Percentiles rank a stretch among this genome's conserved stretches.
Evolutionary conservation across 305 asterid species (phyloP).

Genomic region (Ajuga reptans): DNA sequence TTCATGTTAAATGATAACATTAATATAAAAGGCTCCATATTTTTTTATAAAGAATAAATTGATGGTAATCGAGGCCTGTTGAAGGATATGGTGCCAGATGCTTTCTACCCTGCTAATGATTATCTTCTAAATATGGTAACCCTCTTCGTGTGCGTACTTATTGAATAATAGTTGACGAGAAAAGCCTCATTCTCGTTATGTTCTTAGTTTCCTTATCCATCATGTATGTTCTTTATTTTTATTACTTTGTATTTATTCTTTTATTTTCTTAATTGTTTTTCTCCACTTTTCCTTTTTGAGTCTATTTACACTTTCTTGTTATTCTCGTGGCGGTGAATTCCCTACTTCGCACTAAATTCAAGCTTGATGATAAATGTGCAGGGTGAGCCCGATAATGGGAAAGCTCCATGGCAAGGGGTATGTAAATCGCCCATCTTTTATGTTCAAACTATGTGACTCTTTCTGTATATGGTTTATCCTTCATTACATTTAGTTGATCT

Average conservation of each 20-base stretch:
- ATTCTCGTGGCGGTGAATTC: neutral
- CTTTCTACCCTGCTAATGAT: neutral
- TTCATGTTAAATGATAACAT: neutral
- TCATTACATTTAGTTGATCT: neutral
- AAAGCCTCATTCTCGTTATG: neutral
- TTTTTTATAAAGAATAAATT: constrained; percentile 3
- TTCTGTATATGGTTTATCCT: neutral
- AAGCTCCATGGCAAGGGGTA: constrained; percentile 98
- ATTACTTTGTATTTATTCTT: neutral
- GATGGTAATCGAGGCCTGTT: neutral
- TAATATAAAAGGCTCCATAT: neutral
- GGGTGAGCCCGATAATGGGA: constrained; percentile 82
- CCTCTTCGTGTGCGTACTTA: neutral
- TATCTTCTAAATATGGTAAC: neutral
- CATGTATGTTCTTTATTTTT: neutral
- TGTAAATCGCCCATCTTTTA: constrained; percentile 20
- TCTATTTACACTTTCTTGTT: neutral
- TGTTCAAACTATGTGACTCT: too few relatives aligned
- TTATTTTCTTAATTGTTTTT: too few relatives aligned
- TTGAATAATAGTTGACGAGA: neutral
- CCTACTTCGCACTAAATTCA: neutral
- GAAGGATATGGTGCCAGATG: neutral
- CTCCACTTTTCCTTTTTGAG: neutral
- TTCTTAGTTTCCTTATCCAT: neutral
- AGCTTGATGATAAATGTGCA: constrained; percentile 28